Evolutionary conservation across 495 filamentous ascomycete genomes (phyloP).

Genomic region (Mytilinidion resinicola): DNA sequence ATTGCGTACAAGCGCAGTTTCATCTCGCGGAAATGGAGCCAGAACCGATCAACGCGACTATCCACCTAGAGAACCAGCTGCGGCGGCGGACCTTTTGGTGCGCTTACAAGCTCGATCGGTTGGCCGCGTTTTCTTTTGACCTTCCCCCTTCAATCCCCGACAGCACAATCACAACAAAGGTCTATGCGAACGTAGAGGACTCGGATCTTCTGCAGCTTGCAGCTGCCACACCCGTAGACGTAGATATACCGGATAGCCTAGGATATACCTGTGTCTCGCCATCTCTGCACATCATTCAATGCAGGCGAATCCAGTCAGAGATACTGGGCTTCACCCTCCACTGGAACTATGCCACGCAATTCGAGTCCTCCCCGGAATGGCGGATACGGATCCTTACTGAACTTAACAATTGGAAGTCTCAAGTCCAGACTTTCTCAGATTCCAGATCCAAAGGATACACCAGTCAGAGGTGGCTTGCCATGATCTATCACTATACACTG

Average conservation of each 20-base stretch:
- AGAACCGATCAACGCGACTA: background rate
- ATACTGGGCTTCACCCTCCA: constrained; percentile 1
- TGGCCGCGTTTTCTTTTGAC: constrained; percentile 4
- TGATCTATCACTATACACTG: constrained; percentile 11
- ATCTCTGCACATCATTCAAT: constrained; percentile 8
- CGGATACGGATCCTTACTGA: constrained; percentile 6
- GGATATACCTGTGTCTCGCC: constrained; percentile 9
- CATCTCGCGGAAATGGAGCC: constrained; percentile 9
- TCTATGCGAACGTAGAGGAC: constrained; percentile 6
- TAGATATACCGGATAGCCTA: background rate
- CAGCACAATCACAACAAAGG: constrained; percentile 1
- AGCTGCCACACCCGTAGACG: background rate
- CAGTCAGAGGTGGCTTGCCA: constrained; percentile 6
- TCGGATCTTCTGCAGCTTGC: background rate
- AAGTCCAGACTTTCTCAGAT: constrained; percentile 5
- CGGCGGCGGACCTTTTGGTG: constrained; percentile 10
- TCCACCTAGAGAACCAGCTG: background rate
- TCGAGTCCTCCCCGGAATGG: constrained; percentile 4
- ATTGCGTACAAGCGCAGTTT: constrained; percentile 7
- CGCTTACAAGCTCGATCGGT: constrained; percentile 10
- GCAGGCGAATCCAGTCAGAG: constrained; percentile 9
- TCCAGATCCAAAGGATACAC: constrained; percentile 8
- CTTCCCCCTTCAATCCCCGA: constrained; percentile 8
- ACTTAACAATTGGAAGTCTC: constrained; percentile 6
- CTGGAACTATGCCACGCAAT: constrained; percentile 2